Evolutionary conservation across 495 filamentous ascomycete genomes (phyloP), one percentile per base, ranked within the genome.

Genomic region (Talaromyces adpressus): DNA sequence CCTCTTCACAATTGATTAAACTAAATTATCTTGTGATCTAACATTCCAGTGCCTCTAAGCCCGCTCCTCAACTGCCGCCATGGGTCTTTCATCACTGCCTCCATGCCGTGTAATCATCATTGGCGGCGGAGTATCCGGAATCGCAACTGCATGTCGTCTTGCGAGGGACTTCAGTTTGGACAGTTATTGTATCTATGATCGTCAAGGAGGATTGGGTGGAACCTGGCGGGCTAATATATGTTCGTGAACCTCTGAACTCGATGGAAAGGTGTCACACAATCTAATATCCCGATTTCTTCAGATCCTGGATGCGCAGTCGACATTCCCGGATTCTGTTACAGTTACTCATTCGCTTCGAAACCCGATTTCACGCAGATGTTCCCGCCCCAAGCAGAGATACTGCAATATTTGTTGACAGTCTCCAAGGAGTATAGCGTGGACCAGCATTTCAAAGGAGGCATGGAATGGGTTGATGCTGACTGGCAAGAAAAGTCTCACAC

Each of bases 301-400:
- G 68, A 73, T 61, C 68, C 70, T 14, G 71, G 70, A 32, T 70
- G 68, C 53, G 71, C 63, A 27, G 71, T 72, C 4, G 70, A 73
- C 47, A 70, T 71, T 34, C 71, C 71, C 3, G 70, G 63, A 16
- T 59, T 64, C 16, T 63, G 67, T 27, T 73, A 73, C 61, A 72
- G 68, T 25, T 56, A 69, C 18, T 73, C 71, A 1, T 73, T 71
- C 57, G 67, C 68, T 2, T 66, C 66, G 14, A 65, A 73, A 59
- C 68, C 69, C 2, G 61, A 65, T 2, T 73, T 73, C 27, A 66
- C 69, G 20, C 60, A 65, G 16, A 27, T 70, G 9, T 73, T 68
- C 58, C 71, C 71, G 20, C 61, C 59, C 0, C 69, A 71, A 54
- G 34, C 29, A 6, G 71, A 72, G 39, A 63, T 73, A 30, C 61